Base-by-base conservation (phyloP, 768 basidiomycete genomes). In the Termitomyces heimii region DNA sequence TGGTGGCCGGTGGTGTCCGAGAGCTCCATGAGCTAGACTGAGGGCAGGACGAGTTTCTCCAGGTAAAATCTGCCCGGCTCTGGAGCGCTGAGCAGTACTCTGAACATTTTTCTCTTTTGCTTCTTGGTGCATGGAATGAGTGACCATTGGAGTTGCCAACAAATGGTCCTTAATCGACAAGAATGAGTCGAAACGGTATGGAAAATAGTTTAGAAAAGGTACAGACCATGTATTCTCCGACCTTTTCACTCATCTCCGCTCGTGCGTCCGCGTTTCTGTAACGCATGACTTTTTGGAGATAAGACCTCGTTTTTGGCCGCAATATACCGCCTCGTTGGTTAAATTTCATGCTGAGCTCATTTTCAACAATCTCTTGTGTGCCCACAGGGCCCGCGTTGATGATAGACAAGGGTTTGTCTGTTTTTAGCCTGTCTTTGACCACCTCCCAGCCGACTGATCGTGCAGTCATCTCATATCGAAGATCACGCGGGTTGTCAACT, bases 401-500 rank as follows among this genome's bases (percentile, higher is more conserved):
- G 34, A 86, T 67, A 32, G 73, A 65, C 43, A 75, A 68, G 16
- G 81, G 77, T 20, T 73, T 70, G 44, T 75, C 68, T 39, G 63
- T 70, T 58, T 72, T 75, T 37, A 91, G 68, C 59, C 77, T 81
- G 60, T 81, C 77, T 47, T 79, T 79, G 57, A 89, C 66, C 35
- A 93, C 64, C 65, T 98, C 95, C 77, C 90, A 84, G 0, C 94
- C 97, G 31, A 95, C 80, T 1, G 92, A 84, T 53, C 92, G 83
- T 24, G 96, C 89, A 16, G 91, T 88, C 78, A 95, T 83, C 69
- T 95, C 93, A 68, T 86, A 89, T 59, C 86, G 85, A 43, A 98
- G 74, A 73, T 99, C 97, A 57, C 82, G 77, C 16, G 93, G 92
- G 65, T 90, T 89, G 76, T 98, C 97, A 31, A 98, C 95, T n/a